These are phyloP conservation scores for Russula sp. DNA, from an alignment of 768 basidiomycete species.

Conservation along the genomic window DNA sequence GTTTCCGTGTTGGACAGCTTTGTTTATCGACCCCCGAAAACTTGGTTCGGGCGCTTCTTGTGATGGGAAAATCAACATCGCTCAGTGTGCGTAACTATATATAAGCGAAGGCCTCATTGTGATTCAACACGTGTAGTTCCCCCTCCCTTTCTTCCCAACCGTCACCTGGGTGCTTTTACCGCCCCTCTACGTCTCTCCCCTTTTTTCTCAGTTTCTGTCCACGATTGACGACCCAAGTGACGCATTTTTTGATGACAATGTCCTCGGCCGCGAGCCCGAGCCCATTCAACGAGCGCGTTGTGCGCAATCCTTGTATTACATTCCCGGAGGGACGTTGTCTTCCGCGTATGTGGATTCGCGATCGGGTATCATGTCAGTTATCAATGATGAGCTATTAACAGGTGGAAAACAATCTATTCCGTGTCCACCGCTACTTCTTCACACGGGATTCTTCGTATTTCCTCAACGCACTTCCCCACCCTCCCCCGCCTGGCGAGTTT, in stretches of 20 bases:
- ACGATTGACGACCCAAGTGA: conserved; percentile 24
- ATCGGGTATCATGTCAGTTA: conserved; percentile 3
- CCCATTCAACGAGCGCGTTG: conserved; percentile 32
- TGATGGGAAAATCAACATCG: conserved; percentile 24
- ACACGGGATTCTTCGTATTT: conserved; percentile 36
- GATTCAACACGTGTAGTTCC: conserved; percentile 30
- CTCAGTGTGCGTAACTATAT: conserved; percentile 18
- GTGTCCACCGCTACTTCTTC: conserved; percentile 35
- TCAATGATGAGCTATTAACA: conserved; percentile 10
- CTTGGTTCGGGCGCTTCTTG: conserved; percentile 14
- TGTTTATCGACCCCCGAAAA: conserved; percentile 19
- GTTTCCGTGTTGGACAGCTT: neutral
- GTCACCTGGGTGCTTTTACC: conserved; percentile 8
- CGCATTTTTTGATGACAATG: conserved; percentile 25
- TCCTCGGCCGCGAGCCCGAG: conserved; percentile 23
- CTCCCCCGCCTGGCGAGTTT: conserved; percentile 33
- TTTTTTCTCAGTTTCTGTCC: neutral
- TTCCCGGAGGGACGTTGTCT: conserved; percentile 52
- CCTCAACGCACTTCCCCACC: conserved; percentile 34
- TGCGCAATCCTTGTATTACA: conserved; percentile 44
- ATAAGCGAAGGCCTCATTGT: conserved; percentile 31
- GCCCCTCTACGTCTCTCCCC: neutral
- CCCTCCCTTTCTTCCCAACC: conserved; percentile 24
- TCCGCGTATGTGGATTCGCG: conserved; percentile 33
- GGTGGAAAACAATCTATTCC: conserved; percentile 25